These are phyloP conservation scores for Saccharomycopsis vini DNA, from an alignment of 805 yeast genomes.

Conservation along the genomic window DNA sequence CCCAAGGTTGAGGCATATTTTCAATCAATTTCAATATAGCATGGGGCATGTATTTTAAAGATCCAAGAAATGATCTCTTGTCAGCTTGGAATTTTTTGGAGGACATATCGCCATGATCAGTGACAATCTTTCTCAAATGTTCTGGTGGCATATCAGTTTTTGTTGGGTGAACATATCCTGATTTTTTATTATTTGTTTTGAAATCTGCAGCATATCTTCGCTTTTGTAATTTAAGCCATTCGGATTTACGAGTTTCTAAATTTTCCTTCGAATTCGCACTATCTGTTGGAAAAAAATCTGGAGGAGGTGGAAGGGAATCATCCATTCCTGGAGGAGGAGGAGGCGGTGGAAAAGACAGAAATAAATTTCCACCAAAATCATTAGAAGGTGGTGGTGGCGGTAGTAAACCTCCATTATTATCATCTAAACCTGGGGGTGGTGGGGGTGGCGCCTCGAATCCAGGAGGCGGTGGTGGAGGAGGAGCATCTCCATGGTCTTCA, in stretches of 20 bases:
- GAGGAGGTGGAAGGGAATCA: slow-evolving; percentile 19
- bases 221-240: slow-evolving; percentile 62
- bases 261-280: slow-evolving; percentile 21
- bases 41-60: slow-evolving; percentile 92
- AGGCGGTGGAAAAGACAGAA: slow-evolving; percentile 15
- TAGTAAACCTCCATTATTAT: slow-evolving; percentile 16
- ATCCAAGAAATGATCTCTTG: slow-evolving; percentile 80
- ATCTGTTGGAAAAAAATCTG: slow-evolving; percentile 6
- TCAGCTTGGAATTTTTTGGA: slow-evolving; percentile 72
- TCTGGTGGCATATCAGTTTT: slow-evolving; percentile 90
- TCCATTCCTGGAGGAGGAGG: slow-evolving; percentile 28
- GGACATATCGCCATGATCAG: slow-evolving; percentile 78
- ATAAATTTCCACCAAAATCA: slow-evolving; percentile 12
- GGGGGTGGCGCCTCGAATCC: slow-evolving; percentile 23
- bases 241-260: slow-evolving; percentile 37
- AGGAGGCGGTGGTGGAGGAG: slow-evolving; percentile 21
- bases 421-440: slow-evolving; percentile 20
- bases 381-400: slow-evolving; percentile 31
- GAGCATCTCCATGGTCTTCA: not conserved
- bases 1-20: slow-evolving; percentile 99
- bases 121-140: slow-evolving; percentile 76
- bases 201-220: slow-evolving; percentile 35
- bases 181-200: slow-evolving; percentile 24
- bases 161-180: slow-evolving; percentile 46
- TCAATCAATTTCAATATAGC: slow-evolving; percentile 83